These are phyloP conservation scores for Saccharomycopsis javanensis DNA, from an alignment of 805 yeast genomes.

Conservation along the genomic window DNA sequence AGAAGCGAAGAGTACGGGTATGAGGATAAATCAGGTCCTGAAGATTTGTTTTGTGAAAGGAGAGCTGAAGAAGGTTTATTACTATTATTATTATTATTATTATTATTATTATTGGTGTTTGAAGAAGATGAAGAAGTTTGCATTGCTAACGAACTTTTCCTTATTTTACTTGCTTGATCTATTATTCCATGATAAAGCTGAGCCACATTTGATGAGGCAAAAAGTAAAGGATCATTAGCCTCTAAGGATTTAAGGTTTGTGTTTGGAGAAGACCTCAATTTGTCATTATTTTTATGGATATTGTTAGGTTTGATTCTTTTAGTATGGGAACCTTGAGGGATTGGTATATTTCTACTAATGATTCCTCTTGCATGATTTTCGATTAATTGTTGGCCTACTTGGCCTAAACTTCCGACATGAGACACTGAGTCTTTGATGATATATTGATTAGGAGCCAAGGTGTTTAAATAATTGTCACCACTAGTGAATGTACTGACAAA, in stretches of 20 bases:
- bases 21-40: neutral
- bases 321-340: conserved; percentile 1
- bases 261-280: neutral
- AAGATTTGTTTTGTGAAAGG: neutral
- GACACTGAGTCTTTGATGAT: conserved; percentile 12
- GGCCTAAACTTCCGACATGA: conserved; percentile 10
- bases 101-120: neutral
- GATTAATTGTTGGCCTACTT: conserved; percentile 4
- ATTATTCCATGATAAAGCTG: neutral
- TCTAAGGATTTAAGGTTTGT: neutral
- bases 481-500: conserved; percentile 7
- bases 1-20: neutral
- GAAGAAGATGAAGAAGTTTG: neutral
- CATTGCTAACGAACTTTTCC: neutral
- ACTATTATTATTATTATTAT: neutral
- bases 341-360: conserved; percentile 4
- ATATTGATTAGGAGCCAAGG: conserved; percentile 3
- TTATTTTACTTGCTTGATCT: neutral
- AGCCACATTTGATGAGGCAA: neutral
- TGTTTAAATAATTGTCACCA: conserved; percentile 13
- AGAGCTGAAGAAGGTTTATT: neutral
- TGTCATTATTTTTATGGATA: neutral
- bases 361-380: conserved; percentile 5
- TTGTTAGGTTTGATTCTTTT: neutral
- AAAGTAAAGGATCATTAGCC: neutral